Base-by-base conservation (phyloP, 768 basidiomycete species). In the Sarcodon sp. region DNA sequence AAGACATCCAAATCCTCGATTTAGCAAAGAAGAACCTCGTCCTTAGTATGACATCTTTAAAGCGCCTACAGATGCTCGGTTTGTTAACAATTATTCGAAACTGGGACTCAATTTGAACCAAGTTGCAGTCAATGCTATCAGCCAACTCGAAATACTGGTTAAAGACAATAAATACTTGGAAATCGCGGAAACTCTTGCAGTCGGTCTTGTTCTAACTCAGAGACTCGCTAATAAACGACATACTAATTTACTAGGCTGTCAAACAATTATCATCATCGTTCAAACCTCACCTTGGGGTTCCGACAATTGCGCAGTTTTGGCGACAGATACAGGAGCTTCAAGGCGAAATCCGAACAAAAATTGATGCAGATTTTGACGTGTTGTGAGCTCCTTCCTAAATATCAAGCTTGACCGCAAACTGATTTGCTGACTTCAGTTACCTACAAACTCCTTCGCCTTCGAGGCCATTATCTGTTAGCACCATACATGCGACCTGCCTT, bases 31-130 rank as follows among this genome's bases (percentile, higher is more conserved):
- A 81, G 66, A 96, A 98, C 59, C 74, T 99, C 45, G 83, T 87
- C 15, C 66, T 77, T 21, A 88, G 87, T 56, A 92, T 98, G 79
- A 93, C 87, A 6, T 83, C 82, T 2, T 64, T 98, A 56, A 91
- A 89, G 64, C 69, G 91, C 49, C 69, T 97, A 58, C 90, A 91
- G 60, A 96, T 96, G 90, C 73, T 99, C 16, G 87, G 94, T 93
- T 55, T 41, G 81, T 65, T 4, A 0, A 43, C 18, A 38, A 35
- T 45, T 37, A 16, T 49, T 33, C 34, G 33, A 4, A 41, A 4
- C 39, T 41, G 4, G 16, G 2, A 11, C 27, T 7, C 27, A 11
- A 41, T 16, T 41, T 41, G 15, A 41, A 9, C 7, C 16, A 33
- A 48, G 34, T 36, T 47, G 16, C 50, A 97, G 92, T 84, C 27